Evolutionary conservation across 176 grass and related monocot species (phyloP).

Genomic region (Neostapfia colusana): DNA sequence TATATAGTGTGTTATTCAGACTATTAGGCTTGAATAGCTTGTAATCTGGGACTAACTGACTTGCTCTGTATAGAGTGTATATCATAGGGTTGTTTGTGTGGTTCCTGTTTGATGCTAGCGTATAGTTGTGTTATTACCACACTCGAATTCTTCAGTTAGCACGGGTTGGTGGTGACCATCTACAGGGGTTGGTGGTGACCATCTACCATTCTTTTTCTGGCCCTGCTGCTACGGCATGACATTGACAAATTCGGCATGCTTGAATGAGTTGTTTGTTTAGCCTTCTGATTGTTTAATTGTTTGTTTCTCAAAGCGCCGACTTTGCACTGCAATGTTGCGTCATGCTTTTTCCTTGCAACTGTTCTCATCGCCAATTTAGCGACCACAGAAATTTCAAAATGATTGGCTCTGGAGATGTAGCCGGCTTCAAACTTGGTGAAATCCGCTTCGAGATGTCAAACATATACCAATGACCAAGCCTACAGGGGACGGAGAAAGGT

Average conservation of each 20-base stretch:
- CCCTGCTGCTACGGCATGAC: not conserved
- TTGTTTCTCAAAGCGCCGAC: not conserved
- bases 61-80: conserved; percentile 37
- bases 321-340: not conserved
- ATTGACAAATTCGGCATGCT: not conserved
- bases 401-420: not conserved
- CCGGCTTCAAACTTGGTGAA: not conserved
- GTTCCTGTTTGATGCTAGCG: not conserved
- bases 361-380: not conserved
- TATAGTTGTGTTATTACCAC: not conserved
- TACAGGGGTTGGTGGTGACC: too few relatives aligned
- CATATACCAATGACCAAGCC: conserved; percentile 28
- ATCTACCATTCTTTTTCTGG: not conserved
- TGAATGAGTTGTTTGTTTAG: not conserved
- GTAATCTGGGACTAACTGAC: conserved; percentile 43
- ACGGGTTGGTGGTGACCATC: not conserved
- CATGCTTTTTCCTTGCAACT: not conserved
- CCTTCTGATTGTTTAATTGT: too few relatives aligned
- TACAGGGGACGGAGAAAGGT: not conserved
- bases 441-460: conserved; percentile 8
- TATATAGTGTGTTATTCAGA: conserved; percentile 46
- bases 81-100: not conserved
- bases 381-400: not conserved
- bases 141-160: not conserved
- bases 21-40: conserved; percentile 46